phyloP scores from a whole-genome alignment of 805 yeast genomes.

The Aciculoconidium aculeatum region DNA sequence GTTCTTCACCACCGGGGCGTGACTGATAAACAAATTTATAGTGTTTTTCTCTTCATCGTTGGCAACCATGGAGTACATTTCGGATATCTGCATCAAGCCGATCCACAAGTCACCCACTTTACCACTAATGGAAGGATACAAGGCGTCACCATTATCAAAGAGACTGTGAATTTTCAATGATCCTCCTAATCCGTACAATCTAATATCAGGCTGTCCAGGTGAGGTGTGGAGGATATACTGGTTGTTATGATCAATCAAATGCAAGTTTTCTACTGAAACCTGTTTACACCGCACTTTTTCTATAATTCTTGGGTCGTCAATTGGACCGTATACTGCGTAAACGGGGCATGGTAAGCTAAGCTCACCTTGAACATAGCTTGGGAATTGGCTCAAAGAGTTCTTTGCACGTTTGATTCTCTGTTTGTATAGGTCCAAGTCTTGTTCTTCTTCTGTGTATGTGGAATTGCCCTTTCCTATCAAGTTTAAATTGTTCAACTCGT shows the following conservation, averaged over 20 bases:
- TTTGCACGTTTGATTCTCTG: constrained; percentile 6
- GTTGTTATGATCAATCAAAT: constrained; percentile 54
- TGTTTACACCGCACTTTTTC: constrained; percentile 54
- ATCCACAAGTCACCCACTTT: constrained; percentile 64
- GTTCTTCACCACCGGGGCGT: constrained; percentile 66
- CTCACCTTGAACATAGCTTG: constrained; percentile 29
- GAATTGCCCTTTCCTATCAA: constrained; percentile 4
- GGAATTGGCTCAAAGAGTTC: constrained; percentile 15
- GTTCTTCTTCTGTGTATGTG: constrained; percentile 1
- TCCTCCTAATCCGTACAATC: constrained; percentile 70
- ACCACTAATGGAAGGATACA: constrained; percentile 15
- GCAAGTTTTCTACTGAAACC: constrained; percentile 50
- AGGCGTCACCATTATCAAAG: constrained; percentile 42
- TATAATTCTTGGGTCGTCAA: constrained; percentile 66
- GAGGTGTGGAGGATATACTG: constrained; percentile 38
- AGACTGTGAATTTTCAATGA: constrained; percentile 58
- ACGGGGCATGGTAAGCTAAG: constrained; percentile 51
- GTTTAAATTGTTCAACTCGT: constrained; percentile 43
- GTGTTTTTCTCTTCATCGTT: constrained; percentile 23
- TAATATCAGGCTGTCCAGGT: constrained; percentile 39
- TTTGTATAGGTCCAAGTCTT: background rate
- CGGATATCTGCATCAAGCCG: constrained; percentile 65
- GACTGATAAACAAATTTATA: constrained; percentile 58
- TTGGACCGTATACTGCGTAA: constrained; percentile 71
- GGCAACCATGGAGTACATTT: constrained; percentile 30